Evolutionary conservation across 2,329 filamentous ascomycete genomes (phyloP), one percentile per base, ranked within the genome.

Genomic region (Zelopaecilomyces penicillatus): DNA sequence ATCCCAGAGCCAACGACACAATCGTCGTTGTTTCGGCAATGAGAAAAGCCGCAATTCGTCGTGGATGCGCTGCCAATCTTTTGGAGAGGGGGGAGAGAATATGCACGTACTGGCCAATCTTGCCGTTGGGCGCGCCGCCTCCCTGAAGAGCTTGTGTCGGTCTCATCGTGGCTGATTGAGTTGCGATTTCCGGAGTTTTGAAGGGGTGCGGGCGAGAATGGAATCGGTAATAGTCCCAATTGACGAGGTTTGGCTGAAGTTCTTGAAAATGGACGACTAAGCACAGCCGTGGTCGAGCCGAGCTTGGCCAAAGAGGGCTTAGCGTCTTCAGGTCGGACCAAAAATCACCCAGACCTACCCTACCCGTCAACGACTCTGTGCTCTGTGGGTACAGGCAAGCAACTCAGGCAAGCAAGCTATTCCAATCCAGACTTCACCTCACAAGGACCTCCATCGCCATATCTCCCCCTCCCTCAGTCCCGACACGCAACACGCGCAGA

Each of bases 111-210:
- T 65, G 57, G 54, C 61, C 61, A 45, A 51, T 47, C 50, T 52
- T 58, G 52, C 51, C 52, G 52, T 65, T 62, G 49, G 58, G 56
- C 41, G 54, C 60, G 50, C 64, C 63, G 50, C 56, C 57, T 51
- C 57, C 50, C 46, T 52, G 55, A 49, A 66, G 60, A 51, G 56
- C 55, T 57, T 67, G 65, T 45, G 65, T 67, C 55, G 65, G 65
- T 64, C 64, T 65, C 65, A 68, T 68, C 45, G 56, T 68, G 28
- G 30, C 11, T 33, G 38, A 37, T 43, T 44, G 37, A 35, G 38
- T 42, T 48, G 43, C 43, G 46, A 46, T 42, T 44, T 42, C 43
- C 44, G 19, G 2, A 19, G 19, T 45, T 42, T 46, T 33, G 42
- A 41, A 32, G 30, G 19, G 32, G 40, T 36, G 32, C 31, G 38